Evolutionary conservation across 352 stramenopile species (phyloP), one percentile per base, ranked within the genome.

Genomic region (Globisporangium nagaii): DNA sequence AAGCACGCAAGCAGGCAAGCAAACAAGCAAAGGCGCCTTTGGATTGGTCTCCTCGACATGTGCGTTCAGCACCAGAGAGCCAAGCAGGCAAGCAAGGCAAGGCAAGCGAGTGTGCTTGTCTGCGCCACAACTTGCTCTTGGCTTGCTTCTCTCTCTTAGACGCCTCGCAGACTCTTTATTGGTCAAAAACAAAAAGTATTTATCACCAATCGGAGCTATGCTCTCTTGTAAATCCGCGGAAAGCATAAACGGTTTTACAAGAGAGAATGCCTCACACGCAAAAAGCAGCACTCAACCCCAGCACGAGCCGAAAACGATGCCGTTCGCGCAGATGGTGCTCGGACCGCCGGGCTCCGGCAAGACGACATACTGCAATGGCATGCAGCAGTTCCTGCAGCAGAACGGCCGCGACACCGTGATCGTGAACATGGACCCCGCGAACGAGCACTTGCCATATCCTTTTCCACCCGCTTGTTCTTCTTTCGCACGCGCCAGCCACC

Each of bases 341-440:
- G 81, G 81, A 1, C 81, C 81, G 50, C 81, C 81, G 58, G 82
- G 81, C 49, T 95, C 85, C 3, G 96, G 97, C 49, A 99, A 99
- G 75, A 98, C 93, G 19, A 99, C 97, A 34, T 99, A 99, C 73
- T 99, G 96, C 77, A 97, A 97, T 62, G 91, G 89, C 35, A 98
- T 99, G 77, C 90, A 99, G 79, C 78, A 99, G 67, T 96, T 96
- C 60, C 63, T 96, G 36, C 56, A 76, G 45, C 75, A 73, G 17
- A 84, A 84, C 43, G 59, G 68, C 13, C 79, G 84, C 47, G 67
- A 89, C 31, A 71, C 73, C 22, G 88, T 96, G 41, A 81, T 99
- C n/a, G 86, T 95, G 27, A 99, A 99, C 77, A 92, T 99, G 56
- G 97, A 99, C 66, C 97, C 97, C 12, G 97, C 96, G 8, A 98